phyloP scores from a whole-genome alignment of 768 basidiomycete genomes.

The Chalciporus piperatus region DNA sequence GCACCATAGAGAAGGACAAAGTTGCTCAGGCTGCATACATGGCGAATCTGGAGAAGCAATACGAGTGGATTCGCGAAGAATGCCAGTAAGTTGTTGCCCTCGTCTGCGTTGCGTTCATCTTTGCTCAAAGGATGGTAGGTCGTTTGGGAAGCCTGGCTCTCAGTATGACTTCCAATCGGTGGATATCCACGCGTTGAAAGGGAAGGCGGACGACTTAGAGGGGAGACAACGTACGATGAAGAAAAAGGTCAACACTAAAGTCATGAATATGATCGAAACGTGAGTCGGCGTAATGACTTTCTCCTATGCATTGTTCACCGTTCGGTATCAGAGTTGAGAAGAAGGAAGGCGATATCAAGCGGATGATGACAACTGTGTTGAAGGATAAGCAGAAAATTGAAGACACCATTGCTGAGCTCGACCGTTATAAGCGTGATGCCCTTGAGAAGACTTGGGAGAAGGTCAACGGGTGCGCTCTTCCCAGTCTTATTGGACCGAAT shows the following conservation, averaged over 20 bases:
- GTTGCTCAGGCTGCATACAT: slow-evolving; percentile 49
- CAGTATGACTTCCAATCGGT: slow-evolving; percentile 75
- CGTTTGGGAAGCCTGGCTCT: slow-evolving; percentile 79
- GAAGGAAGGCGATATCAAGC: slow-evolving; percentile 80
- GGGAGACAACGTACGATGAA: slow-evolving; percentile 81
- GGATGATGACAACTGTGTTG: slow-evolving; percentile 83
- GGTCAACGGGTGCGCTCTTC: slow-evolving; percentile 70
- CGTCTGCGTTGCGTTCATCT: not conserved
- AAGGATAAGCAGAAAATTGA: slow-evolving; percentile 96
- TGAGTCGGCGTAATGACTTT: slow-evolving; percentile 34
- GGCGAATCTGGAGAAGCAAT: slow-evolving; percentile 71
- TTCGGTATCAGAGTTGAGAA: slow-evolving; percentile 75
- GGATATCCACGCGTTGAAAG: slow-evolving; percentile 57
- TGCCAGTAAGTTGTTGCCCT: slow-evolving; percentile 57
- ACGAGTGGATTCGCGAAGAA: slow-evolving; percentile 89
- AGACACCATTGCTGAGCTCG: slow-evolving; percentile 87
- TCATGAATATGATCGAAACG: slow-evolving; percentile 95
- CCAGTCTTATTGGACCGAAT: not conserved
- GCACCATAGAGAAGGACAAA: slow-evolving; percentile 62
- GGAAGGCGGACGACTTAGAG: slow-evolving; percentile 73
- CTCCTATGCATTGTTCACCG: not conserved
- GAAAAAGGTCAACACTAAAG: slow-evolving; percentile 94
- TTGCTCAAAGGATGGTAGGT: slow-evolving; percentile 39
- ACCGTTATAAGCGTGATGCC: slow-evolving; percentile 91
- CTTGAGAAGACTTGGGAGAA: slow-evolving; percentile 95